Base-by-base conservation (phyloP, 1,284 basidiomycete genomes). In the Heliocybe sulcata region DNA sequence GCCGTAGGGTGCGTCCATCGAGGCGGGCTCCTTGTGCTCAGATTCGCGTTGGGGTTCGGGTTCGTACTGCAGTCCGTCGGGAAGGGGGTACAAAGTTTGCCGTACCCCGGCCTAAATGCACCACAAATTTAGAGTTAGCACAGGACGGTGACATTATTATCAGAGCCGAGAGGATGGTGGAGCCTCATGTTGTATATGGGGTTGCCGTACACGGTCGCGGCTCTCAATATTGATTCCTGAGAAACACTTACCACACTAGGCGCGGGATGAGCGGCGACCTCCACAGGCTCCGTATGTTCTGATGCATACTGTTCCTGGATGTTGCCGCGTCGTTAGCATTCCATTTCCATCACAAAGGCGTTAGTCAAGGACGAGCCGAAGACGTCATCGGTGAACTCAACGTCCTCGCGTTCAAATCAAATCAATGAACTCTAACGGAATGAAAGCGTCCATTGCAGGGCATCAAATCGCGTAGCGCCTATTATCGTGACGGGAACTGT, bases 1-100 rank as follows among this genome's bases (percentile, higher is more conserved):
- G 0, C 61, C 62, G 47, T 52, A 57, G 12, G 47, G 38, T 6
- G 12, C 12, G 12, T 16, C 38, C 16, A 20, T 16, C 16, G 38
- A 42, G 16, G 4, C 8, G 8, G 8, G 38, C 16, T 42, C 38
- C 38, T n/a, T 42, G 29, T 31, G 29, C 29, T 31, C n/a, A n/a
- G n/a, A 12, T 31, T 31, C 29, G 29, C 12, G 29, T 31, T 31
- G 29, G 4, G 29, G 29, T 12, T 31, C 29, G 29, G 29, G 29
- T 31, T 31, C 29, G 29, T 31, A 12, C 12, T 31, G 29, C 6
- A 6, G 29, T 4, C 29, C 29, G 29, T 31, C 29, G 12, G 29
- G 29, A 31, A 31, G 12, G 29, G 29, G 29, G 29, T 6, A 31
- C 29, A 4, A 31, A 31, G 29, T 12, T 12, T 31, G 6, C 29